A percentile compares a stretch with the other conserved stretches of the same genome.
Evolutionary conservation across 1,284 basidiomycete genomes (phyloP).

Genomic region (Leccinum subfulvum): DNA sequence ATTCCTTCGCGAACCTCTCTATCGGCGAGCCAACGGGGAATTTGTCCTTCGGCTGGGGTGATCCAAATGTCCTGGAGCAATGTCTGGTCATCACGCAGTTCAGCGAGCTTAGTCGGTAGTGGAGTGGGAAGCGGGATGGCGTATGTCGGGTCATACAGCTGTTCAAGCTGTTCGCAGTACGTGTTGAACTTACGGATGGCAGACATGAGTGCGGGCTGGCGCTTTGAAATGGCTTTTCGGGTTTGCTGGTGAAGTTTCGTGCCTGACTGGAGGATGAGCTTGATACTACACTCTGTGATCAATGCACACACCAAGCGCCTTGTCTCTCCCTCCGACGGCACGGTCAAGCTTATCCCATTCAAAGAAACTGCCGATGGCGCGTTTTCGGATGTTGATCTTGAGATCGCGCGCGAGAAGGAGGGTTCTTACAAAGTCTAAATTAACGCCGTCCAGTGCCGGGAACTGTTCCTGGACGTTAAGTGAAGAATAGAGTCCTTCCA

Average conservation of each 20-base stretch:
- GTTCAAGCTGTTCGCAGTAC: background rate
- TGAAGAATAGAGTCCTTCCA: background rate
- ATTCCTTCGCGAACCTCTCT: background rate
- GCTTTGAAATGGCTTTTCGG: background rate
- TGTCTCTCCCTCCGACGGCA: background rate
- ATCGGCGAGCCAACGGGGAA: background rate
- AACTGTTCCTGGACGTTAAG: background rate
- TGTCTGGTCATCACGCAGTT: background rate
- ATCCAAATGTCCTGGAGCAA: background rate
- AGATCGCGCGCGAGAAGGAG: background rate
- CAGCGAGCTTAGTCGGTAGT: background rate
- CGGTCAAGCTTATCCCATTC: background rate
- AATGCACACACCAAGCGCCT: background rate
- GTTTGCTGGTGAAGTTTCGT: background rate
- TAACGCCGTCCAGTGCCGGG: background rate
- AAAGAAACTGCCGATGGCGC: background rate
- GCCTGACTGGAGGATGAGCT: background rate
- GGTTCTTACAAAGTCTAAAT: background rate
- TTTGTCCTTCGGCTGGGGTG: background rate
- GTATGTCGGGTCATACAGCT: background rate
- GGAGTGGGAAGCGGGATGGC: background rate
- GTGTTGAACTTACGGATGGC: background rate
- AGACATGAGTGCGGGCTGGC: background rate
- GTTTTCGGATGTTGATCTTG: background rate
- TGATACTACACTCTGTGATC: no score